phyloP scores from a whole-genome alignment of 257 asterid genomes.

The Haberlea rhodopensis region DNA sequence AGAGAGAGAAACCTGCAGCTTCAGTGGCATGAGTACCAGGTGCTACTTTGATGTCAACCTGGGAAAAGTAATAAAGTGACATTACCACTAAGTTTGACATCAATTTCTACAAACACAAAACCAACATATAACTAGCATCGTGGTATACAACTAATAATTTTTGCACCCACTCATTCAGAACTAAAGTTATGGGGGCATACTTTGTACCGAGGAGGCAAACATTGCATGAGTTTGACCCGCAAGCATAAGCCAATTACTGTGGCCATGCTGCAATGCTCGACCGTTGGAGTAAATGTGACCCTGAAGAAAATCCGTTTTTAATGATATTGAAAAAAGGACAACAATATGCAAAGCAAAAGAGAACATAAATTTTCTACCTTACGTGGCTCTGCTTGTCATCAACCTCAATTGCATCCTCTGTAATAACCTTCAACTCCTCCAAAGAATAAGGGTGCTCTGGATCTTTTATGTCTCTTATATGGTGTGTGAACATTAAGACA shows the following conservation, averaged over 20 bases:
- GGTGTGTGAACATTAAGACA: constrained; percentile 71
- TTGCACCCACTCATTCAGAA: constrained; percentile 8
- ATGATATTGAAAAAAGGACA: constrained; percentile 11
- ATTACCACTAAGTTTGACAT: constrained; percentile 3
- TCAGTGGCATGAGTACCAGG: constrained; percentile 94
- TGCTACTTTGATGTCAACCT: constrained; percentile 94
- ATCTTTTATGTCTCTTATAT: constrained; percentile 95
- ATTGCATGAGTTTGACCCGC: constrained; percentile 92
- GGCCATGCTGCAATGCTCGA: constrained; percentile 95
- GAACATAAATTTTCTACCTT: constrained; percentile 45
- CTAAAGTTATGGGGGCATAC: constrained; percentile 46
- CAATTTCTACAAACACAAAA: not conserved
- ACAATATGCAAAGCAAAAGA: constrained; percentile 9
- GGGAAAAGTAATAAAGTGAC: constrained; percentile 25
- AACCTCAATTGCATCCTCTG: constrained; percentile 86
- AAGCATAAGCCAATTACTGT: constrained; percentile 86
- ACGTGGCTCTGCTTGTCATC: constrained; percentile 65
- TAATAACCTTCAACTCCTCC: constrained; percentile 86
- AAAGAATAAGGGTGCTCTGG: constrained; percentile 94
- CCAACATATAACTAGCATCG: not conserved
- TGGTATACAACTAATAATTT: not conserved
- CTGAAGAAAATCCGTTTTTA: constrained; percentile 38
- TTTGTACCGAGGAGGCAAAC: constrained; percentile 79
- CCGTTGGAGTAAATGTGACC: constrained; percentile 95
- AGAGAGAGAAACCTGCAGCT: constrained; percentile 78